Evolutionary conservation across 2,329 filamentous ascomycete genomes (phyloP), one percentile per base, ranked within the genome.

Genomic region (Alternaria sp.): DNA sequence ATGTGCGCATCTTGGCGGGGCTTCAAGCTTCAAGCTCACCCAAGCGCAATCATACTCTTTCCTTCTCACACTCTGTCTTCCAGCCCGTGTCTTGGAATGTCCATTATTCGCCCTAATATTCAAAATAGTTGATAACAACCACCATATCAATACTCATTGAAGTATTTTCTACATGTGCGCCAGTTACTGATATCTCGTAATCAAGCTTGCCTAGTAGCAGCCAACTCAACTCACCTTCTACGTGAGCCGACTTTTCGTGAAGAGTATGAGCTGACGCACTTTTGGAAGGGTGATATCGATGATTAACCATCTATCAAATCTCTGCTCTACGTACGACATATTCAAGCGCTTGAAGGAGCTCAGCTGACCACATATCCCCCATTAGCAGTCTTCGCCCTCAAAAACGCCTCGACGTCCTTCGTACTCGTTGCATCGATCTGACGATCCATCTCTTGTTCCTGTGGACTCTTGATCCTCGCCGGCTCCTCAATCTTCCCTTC

Each of bases 391-490:
- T 76, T 61, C 51, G 68, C 66, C 51, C 76, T 70, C 59, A 78
- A 42, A 50, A 72, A 75, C 0, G 67, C 70, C 50, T 78, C 77
- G 0, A 78, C 71, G 41, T 71, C 58, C 44, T 66, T 58, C 23
- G 69, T 65, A 17, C 65, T 66, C 13, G 66, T 72, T 13, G 58
- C 66, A 41, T 77, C 75, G 48, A 78, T 70, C 54, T 67, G 62
- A 28, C 40, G 49, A 45, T 77, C 72, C 41, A 73, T 49, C 34
- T 71, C 63, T 60, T 74, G 64, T 40, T 77, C 66, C 39, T 71
- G 66, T 0, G 68, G 65, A 23, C 73, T 73, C 63, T 74, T 75
- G 23, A 71, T 61, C 14, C 40, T 42, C 31, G 52, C 54, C 2
- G 65, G 56, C 37, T 63, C 61, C 28, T 57, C 62, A 6, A 61